Evolutionary conservation across 192 early-diverging fungal genomes (phyloP).

Genomic region (Rhizophagus clarus): DNA sequence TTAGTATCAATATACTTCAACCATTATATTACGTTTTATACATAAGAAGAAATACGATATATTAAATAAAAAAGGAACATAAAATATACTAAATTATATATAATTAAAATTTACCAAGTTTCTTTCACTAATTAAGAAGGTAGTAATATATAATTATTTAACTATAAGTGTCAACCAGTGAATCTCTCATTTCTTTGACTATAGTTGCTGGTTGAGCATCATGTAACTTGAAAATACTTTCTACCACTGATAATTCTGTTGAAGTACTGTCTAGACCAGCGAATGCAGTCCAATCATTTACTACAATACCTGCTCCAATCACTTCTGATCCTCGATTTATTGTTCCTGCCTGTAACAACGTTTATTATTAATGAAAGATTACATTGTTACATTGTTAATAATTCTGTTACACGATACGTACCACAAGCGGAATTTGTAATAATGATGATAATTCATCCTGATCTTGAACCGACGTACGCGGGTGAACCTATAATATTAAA

Average conservation of each 20-base stretch:
- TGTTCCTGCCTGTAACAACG: slow-evolving; percentile 76
- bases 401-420: slow-evolving; percentile 29
- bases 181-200: slow-evolving; percentile 92
- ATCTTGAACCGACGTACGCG: slow-evolving; percentile 92
- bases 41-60: too few species aligned
- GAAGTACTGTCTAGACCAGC: slow-evolving; percentile 94
- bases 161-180: slow-evolving; percentile 84
- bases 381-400: background rate
- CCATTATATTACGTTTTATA: too few species aligned
- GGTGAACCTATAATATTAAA: slow-evolving; percentile 61
- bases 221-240: slow-evolving; percentile 97
- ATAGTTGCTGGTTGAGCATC: slow-evolving; percentile 88
- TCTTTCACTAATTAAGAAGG: background rate
- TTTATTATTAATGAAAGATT: background rate
- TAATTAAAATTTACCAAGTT: too few species aligned
- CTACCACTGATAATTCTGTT: slow-evolving; percentile 96
- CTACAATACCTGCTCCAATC: slow-evolving; percentile 95
- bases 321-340: slow-evolving; percentile 98
- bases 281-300: slow-evolving; percentile 99
- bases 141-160: slow-evolving; percentile 41
- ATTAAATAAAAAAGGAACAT: too few species aligned
- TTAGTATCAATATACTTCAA: too few species aligned
- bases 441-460: slow-evolving; percentile 98
- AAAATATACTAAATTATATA: too few species aligned
- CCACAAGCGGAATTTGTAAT: slow-evolving; percentile 94